Percentiles rank a stretch among this genome's conserved stretches.
These are phyloP conservation scores for Monosporascus cannonballus DNA, from an alignment of 2,329 filamentous ascomycete species.

Conservation along the genomic window DNA sequence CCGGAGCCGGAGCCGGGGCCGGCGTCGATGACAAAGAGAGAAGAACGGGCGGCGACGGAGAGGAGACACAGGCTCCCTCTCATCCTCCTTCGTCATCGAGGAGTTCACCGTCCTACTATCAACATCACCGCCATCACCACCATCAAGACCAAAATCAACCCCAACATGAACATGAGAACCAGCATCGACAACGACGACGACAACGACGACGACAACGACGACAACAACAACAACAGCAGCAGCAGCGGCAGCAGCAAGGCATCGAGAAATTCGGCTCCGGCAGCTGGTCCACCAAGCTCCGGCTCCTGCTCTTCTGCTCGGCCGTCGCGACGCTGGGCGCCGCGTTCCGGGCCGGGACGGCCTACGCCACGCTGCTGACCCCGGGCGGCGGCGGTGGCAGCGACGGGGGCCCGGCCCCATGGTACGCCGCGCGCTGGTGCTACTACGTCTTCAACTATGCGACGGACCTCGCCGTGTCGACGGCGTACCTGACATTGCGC, in stretches of 20 bases:
- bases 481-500: conserved; percentile 58
- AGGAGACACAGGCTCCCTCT: too few species aligned
- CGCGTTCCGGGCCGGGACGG: conserved; percentile 57
- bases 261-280: conserved; percentile 62
- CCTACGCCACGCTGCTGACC: conserved; percentile 36
- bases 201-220: neutral
- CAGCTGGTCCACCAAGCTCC: conserved; percentile 59
- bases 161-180: neutral
- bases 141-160: too few species aligned
- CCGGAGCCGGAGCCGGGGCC: neutral
- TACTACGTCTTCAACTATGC: conserved; percentile 79
- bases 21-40: neutral
- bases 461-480: conserved; percentile 66
- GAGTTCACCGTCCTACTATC: neutral
- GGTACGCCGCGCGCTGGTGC: conserved; percentile 63
- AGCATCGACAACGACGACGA: neutral
- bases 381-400: conserved; percentile 33
- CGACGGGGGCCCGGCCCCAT: conserved; percentile 28
- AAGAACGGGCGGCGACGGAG: too few species aligned
- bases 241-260: conserved; percentile 7
- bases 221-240: neutral
- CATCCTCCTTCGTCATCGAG: conserved; percentile 37
- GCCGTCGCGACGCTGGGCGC: conserved; percentile 62
- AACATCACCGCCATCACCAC: too few species aligned
- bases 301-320: conserved; percentile 54